Conservation (phyloP, 495 filamentous ascomycete genomes). For the Penicillium cataractarum region DNA sequence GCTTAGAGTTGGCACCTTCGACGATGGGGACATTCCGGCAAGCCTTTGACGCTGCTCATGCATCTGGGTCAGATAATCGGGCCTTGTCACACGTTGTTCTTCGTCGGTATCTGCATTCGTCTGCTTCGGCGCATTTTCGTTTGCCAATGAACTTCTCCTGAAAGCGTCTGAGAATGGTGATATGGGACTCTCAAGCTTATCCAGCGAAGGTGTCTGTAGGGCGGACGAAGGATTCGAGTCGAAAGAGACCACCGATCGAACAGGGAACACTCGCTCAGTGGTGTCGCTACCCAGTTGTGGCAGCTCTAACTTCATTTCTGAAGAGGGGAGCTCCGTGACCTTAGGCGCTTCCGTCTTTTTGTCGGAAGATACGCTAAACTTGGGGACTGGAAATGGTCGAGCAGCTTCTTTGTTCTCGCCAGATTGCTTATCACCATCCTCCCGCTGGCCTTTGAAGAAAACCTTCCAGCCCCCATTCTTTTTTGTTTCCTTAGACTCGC, state of each 20-base stretch:
- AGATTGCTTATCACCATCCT: slow-evolving; percentile 11
- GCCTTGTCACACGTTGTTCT: neutral
- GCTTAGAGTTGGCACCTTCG: slow-evolving; percentile 1
- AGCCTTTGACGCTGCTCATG: slow-evolving; percentile 6
- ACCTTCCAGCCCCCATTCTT: slow-evolving; percentile 25
- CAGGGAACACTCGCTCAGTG: slow-evolving; percentile 30
- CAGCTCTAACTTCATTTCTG: slow-evolving; percentile 21
- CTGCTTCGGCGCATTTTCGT: slow-evolving; percentile 2
- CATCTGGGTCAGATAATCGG: slow-evolving; percentile 9
- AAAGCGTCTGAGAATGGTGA: slow-evolving; percentile 23
- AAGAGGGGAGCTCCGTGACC: slow-evolving; percentile 21
- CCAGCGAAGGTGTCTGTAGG: slow-evolving; percentile 27
- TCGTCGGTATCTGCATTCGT: neutral
- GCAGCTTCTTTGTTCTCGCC: slow-evolving; percentile 13
- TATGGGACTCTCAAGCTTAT: slow-evolving; percentile 27
- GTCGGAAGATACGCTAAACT: slow-evolving; percentile 30
- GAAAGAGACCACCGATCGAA: slow-evolving; percentile 31
- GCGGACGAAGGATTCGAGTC: slow-evolving; percentile 32
- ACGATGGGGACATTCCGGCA: neutral
- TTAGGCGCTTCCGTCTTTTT: slow-evolving; percentile 25
- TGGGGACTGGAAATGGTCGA: slow-evolving; percentile 19
- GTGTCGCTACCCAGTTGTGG: slow-evolving; percentile 26
- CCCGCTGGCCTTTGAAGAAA: slow-evolving; percentile 16
- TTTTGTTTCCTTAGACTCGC: slow-evolving; percentile 2
- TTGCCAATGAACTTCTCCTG: neutral